Base-by-base conservation (phyloP, 2,329 filamentous ascomycete genomes). In the Cladophialophora exuberans region DNA sequence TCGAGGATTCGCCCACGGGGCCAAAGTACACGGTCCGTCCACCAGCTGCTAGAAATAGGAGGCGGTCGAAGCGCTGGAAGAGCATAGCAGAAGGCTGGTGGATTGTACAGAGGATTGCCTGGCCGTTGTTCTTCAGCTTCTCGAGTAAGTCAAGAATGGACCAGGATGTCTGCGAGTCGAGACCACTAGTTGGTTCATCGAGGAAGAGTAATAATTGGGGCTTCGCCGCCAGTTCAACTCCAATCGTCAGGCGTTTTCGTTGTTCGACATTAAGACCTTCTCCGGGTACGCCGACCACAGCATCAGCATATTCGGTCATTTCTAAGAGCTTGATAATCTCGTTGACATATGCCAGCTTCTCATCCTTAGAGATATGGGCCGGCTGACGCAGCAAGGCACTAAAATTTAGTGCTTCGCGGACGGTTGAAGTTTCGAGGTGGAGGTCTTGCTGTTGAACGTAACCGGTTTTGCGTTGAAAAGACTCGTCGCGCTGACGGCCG, bases 51-150 rank as follows among this genome's bases (percentile, higher is more conserved):
- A 88, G 76, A 69, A 88, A 84, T 0, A 87, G 72, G 1, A 87
- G 72, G 1, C 80, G 79, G 57, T 87, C 85, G 49, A 87, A 97
- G 55, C 90, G 87, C 70, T 96, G 89, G 78, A 97, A 96, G 49
- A 97, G 80, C 81, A 96, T 91, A 28, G 92, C 91, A 11, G 90
- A 95, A n/a, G 93, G 93, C 72, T 97, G 93, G 71, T 97, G 93
- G 58, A 97, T 97, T 0, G 93, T 97, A 76, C 91, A 96, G n/a
- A 97, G 84, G 72, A 97, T 90, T 47, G 93, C 92, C 70, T 95
- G 90, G 13, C 93, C 92, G 60, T 85, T 88, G 71, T 93, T 88
- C 65, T 90, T 90, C 28, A 97, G 80, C 73, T 95, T 96, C 72
- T 95, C 88, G 35, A 97, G 82, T 9, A 97, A 82, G 70, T 90